Evolutionary conservation across 73 alveolate genomes (phyloP).

Genomic region (Blepharisma japonicum): DNA sequence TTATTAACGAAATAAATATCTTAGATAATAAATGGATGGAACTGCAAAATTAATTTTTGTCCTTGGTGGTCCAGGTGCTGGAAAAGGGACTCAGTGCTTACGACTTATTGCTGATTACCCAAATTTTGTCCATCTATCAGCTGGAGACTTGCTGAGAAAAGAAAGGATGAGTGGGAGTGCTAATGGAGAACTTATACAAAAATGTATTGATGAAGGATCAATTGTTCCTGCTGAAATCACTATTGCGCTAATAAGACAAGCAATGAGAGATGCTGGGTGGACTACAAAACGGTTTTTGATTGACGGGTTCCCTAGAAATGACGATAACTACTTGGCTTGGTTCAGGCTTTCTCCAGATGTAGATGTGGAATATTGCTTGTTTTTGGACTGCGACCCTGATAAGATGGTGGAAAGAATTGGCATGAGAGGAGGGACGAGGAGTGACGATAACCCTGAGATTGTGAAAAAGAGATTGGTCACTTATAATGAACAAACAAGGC

Average conservation of each 20-base stretch:
- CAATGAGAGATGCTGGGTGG: constrained; percentile 55
- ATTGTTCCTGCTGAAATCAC: constrained; percentile 75
- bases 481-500: constrained; percentile 85
- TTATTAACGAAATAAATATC: neutral
- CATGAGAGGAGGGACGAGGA: constrained; percentile 92
- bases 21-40: neutral
- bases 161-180: constrained; percentile 45
- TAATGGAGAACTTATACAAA: constrained; percentile 50
- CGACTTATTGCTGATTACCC: constrained; percentile 48
- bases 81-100: constrained; percentile 91
- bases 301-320: constrained; percentile 88
- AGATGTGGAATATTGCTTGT: constrained; percentile 46
- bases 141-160: constrained; percentile 80
- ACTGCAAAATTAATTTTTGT: constrained; percentile 46
- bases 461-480: constrained; percentile 92
- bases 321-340: constrained; percentile 81
- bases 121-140: constrained; percentile 69
- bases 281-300: constrained; percentile 56
- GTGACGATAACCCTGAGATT: constrained; percentile 96
- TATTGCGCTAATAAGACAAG: constrained; percentile 44
- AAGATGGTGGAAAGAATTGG: constrained; percentile 82
- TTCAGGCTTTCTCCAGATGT: constrained; percentile 39
- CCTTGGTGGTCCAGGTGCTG: constrained; percentile 89
- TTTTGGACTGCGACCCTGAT: constrained; percentile 88
- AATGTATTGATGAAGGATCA: constrained; percentile 61